Percentiles rank a stretch among this genome's conserved stretches.
Conservation (phyloP, 2,329 filamentous ascomycete genomes). For the Emergomyces orientalis region DNA sequence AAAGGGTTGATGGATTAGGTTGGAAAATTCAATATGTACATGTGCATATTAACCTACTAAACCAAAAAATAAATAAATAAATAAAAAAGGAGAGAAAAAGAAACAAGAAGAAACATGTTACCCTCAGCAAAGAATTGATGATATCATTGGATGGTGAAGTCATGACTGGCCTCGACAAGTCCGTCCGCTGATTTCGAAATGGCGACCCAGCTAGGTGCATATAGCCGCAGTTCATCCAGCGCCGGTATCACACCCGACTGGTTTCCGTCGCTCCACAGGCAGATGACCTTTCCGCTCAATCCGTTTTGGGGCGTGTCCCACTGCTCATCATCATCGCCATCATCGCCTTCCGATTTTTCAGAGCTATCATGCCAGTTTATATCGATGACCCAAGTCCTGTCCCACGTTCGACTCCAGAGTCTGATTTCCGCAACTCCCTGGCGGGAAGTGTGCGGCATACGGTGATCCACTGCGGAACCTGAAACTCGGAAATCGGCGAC, state of each 20-base stretch:
- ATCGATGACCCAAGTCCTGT: constrained; percentile 64
- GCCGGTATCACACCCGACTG: constrained; percentile 63
- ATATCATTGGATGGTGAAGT: constrained; percentile 46
- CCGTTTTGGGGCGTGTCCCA: constrained; percentile 28
- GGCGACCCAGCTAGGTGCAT: constrained; percentile 69
- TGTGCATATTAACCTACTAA: neutral
- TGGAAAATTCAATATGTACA: neutral
- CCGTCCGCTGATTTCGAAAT: constrained; percentile 68
- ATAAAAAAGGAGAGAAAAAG: neutral
- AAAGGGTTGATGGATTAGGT: neutral
- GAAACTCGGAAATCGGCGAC: constrained; percentile 56
- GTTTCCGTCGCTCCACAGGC: constrained; percentile 84
- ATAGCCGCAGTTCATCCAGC: constrained; percentile 67
- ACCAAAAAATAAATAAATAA: neutral
- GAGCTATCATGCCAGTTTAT: constrained; percentile 50
- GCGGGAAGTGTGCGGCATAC: constrained; percentile 56
- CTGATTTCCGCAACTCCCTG: constrained; percentile 59
- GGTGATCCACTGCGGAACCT: constrained; percentile 48
- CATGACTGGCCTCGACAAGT: constrained; percentile 69
- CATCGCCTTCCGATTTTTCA: neutral
- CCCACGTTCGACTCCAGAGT: constrained; percentile 76
- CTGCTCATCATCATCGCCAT: constrained; percentile 17
- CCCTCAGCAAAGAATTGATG: neutral
- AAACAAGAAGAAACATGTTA: neutral
- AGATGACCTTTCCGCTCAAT: constrained; percentile 59